These are phyloP conservation scores for Rhynchosporium secalis DNA, from an alignment of 2,329 filamentous ascomycete species.

Conservation along the genomic window DNA sequence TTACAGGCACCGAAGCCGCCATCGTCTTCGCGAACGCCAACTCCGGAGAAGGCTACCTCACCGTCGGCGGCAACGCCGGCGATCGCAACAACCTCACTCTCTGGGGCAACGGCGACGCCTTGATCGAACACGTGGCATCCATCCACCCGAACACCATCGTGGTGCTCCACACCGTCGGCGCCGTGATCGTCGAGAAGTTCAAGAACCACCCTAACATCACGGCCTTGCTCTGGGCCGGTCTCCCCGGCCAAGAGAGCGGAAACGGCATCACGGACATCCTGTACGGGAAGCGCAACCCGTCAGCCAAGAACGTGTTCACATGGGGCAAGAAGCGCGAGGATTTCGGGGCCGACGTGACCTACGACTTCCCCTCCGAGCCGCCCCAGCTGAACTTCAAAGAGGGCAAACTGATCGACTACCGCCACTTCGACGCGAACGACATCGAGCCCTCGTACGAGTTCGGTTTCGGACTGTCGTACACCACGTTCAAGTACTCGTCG, in stretches of 20 bases:
- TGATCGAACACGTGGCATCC: conserved; percentile 77
- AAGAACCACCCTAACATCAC: conserved; percentile 77
- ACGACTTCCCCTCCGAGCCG: conserved; percentile 46
- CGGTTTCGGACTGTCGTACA: conserved; percentile 78
- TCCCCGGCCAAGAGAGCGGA: conserved; percentile 84
- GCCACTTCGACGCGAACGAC: conserved; percentile 65
- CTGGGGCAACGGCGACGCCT: conserved; percentile 77
- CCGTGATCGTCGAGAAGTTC: conserved; percentile 75
- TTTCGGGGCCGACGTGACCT: conserved; percentile 45
- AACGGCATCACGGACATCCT: conserved; percentile 78
- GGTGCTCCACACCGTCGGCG: conserved; percentile 81
- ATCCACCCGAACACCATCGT: conserved; percentile 87
- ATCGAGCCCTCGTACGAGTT: conserved; percentile 76
- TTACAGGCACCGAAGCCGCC: conserved; percentile 64
- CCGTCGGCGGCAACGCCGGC: conserved; percentile 76
- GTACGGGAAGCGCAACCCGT: conserved; percentile 76
- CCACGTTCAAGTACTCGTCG: conserved; percentile 72
- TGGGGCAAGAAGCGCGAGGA: conserved; percentile 57
- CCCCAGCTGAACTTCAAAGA: conserved; percentile 75
- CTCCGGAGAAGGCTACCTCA: conserved; percentile 82
- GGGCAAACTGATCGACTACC: conserved; percentile 80
- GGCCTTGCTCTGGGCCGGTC: conserved; percentile 78
- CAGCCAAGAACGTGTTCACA: conserved; percentile 76
- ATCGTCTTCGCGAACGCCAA: conserved; percentile 90
- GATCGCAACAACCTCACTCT: conserved; percentile 92